Base-by-base conservation (phyloP, 176 grass and related monocot species). In the Carex scoparia region DNA sequence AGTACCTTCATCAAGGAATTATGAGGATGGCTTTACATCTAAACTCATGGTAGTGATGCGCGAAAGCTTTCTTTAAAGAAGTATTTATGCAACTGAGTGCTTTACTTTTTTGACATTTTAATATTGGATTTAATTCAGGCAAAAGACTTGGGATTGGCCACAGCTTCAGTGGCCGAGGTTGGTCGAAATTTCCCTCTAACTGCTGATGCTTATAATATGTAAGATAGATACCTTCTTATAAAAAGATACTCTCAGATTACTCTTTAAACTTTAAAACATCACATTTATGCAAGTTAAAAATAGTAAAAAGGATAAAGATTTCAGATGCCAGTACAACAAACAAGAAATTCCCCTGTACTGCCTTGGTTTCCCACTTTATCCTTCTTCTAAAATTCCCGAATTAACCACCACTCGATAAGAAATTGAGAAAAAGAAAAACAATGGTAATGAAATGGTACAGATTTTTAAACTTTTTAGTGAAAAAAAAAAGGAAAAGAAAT, bases 1-100 rank as follows among this genome's bases (percentile, higher is more conserved):
- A 10, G 91, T 94, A 49, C 95, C 95, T 79, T 95, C 95, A 40
- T 88, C 93, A 1, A 95, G 91, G 86, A 95, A 90, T 28, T 98
- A 95, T 81, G 86, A 89, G 15, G 95, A 93, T 76, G 95, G 95
- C 60, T 98, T 98, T 81, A 81, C 93, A 59, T 93, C 91, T 55
- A 98, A 93, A 88, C 61, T 98, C 86, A 98, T 95, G 95, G 93
- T 98, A 95, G 4, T 48, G 35, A 62, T 87, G 27, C 4, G 63
- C 35, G 13, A 27, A 74, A 79, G 65, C 18, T 12, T 19, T 31
- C 42, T 60, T 61, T 88, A 27, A 44, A 75, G 55, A 28, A 28
- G 46, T 0, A 86, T 74, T 63, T 42, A 57, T 68, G 42, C n/a
- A 57, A 65, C 32, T 46, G n/a, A 7, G 65, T 38, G 48, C 44